phyloP scores from a whole-genome alignment of 2,329 filamentous ascomycete genomes.

The Aspergillus costaricaensis region DNA sequence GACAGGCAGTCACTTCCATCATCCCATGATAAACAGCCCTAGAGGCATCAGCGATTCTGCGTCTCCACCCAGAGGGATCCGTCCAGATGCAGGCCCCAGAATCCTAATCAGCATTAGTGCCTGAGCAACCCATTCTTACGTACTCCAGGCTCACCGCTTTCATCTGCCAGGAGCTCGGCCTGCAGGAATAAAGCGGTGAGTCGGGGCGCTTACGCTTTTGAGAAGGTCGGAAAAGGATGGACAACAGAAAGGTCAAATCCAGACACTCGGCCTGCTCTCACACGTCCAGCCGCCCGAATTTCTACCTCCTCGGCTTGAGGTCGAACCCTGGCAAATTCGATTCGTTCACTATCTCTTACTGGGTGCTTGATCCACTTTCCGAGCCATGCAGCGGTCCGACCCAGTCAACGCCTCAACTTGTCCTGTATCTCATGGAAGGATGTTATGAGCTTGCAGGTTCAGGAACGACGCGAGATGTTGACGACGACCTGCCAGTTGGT shows the following conservation, averaged over 20 bases:
- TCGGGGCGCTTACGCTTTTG: constrained; percentile 1
- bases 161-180: constrained; percentile 1
- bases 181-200: constrained; percentile 9
- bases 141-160: constrained; percentile 1
- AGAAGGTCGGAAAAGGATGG: constrained; percentile 3
- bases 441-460: neutral
- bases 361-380: constrained; percentile 36
- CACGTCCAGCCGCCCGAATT: constrained; percentile 22
- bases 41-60: neutral
- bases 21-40: constrained; percentile 1
- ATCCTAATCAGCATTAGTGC: constrained; percentile 1
- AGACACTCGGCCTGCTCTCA: constrained; percentile 11
- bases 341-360: neutral
- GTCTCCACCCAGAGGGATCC: neutral
- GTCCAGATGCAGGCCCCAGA: neutral
- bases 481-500: constrained; percentile 2
- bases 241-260: neutral
- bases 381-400: constrained; percentile 41
- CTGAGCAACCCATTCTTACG: neutral
- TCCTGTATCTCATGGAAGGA: neutral
- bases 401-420: constrained; percentile 30
- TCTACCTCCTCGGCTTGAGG: neutral
- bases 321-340: constrained; percentile 13
- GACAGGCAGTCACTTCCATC: no score
- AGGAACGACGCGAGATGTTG: neutral